phyloP scores from a whole-genome alignment of 768 basidiomycete genomes.

The Rhizopogon rudus region DNA sequence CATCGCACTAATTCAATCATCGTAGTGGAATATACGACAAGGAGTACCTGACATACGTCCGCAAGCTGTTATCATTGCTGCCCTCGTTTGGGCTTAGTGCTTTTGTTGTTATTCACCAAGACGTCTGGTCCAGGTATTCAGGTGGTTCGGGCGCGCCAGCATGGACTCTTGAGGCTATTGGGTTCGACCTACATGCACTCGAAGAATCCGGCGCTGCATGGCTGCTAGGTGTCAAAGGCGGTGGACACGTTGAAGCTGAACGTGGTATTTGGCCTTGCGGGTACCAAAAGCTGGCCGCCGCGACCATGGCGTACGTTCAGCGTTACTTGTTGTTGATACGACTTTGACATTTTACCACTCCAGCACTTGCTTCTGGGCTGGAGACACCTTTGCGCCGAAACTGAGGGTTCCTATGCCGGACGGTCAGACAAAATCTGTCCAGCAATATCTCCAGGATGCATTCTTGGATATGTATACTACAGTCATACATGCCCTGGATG shows the following conservation, averaged over 20 bases:
- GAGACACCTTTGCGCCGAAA: constrained; percentile 80
- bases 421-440: constrained; percentile 57
- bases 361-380: constrained; percentile 93
- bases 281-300: constrained; percentile 88
- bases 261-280: constrained; percentile 90
- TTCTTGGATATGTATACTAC: constrained; percentile 75
- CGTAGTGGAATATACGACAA: constrained; percentile 77
- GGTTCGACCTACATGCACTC: constrained; percentile 76
- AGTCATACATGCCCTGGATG: constrained; percentile 63
- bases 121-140: constrained; percentile 93
- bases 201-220: constrained; percentile 87
- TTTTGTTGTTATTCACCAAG: constrained; percentile 85
- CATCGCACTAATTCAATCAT: neutral
- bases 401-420: constrained; percentile 45
- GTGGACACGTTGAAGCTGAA: constrained; percentile 72
- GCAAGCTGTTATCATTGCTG: constrained; percentile 58
- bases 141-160: constrained; percentile 96
- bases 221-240: constrained; percentile 72
- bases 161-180: constrained; percentile 86
- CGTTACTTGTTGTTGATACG: constrained; percentile 1
- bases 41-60: constrained; percentile 79
- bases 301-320: constrained; percentile 79
- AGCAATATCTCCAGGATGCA: constrained; percentile 76
- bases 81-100: constrained; percentile 70
- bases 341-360: neutral